phyloP scores from a whole-genome alignment of 306 rosid genomes.

The Corylus heterophylla region DNA sequence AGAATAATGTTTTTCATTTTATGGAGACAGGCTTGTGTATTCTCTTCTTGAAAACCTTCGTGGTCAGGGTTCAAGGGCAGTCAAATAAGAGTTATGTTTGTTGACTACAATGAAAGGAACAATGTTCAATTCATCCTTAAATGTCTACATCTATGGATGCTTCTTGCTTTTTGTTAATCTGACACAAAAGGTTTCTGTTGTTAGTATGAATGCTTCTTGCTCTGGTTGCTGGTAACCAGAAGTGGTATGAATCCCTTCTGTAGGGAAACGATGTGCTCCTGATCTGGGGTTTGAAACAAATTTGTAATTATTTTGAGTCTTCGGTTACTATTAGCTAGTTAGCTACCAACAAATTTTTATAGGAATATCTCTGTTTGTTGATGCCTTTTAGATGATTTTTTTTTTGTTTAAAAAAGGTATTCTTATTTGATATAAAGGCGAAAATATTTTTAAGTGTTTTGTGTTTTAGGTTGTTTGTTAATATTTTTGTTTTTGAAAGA shows the following conservation, averaged over 20 bases:
- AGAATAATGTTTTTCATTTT: constrained; percentile 33
- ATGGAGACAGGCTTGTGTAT: constrained; percentile 30
- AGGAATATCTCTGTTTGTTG: too few species aligned
- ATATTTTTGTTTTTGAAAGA: too few species aligned
- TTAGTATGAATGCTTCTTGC: neutral
- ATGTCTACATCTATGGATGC: neutral
- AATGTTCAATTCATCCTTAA: neutral
- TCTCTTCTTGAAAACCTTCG: constrained; percentile 32
- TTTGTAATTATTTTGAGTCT: neutral
- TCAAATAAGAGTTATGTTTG: constrained; percentile 52
- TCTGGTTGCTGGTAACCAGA: neutral
- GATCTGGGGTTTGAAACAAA: neutral
- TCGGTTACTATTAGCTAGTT: neutral
- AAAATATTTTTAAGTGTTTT: too few species aligned
- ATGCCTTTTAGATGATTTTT: too few species aligned
- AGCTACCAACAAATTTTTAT: too few species aligned
- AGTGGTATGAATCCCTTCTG: neutral
- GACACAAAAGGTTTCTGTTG: neutral
- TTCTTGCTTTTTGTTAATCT: neutral
- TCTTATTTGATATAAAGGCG: too few species aligned
- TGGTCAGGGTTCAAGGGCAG: constrained; percentile 35
- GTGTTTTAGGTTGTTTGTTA: too few species aligned
- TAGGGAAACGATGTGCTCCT: neutral
- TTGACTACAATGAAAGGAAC: constrained; percentile 27
- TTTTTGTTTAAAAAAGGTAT: too few species aligned